Evolutionary conservation across 495 filamentous ascomycete species (phyloP), one percentile per base, ranked within the genome.

Genomic region (Letharia lupina): DNA sequence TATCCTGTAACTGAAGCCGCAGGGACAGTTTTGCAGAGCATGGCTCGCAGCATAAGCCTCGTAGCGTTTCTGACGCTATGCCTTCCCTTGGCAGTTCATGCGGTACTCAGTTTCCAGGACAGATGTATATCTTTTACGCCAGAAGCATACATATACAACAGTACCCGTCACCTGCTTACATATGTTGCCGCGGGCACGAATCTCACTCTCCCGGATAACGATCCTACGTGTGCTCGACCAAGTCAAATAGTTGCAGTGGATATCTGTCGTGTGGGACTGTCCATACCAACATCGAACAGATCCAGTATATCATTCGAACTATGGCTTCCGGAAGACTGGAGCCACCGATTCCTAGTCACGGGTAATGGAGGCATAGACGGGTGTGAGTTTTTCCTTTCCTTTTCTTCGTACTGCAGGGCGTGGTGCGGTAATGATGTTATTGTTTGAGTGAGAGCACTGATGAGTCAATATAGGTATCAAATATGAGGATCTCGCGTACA

Each of bases 291-390:
- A 0, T 85, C 83, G 31, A 71, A 78, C 60, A 75, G 73, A 56
- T 84, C 82, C 33, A 76, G 80, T 40, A 81, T 87, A 50, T 81
- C 76, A 4, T 73, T 86, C 50, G 84, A 87, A 71, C 75, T 81
- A 20, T 88, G 84, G 83, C 74, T 88, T 33, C 86, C 86, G 40
- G 54, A 75, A 9, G 68, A 79, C 16, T 86, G 80, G 68, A 77
- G 74, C 39, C 79, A 80, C 11, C 77, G 82, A 8, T 82, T 85
- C 67, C 57, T 85, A 52, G 76, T 77, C 13, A 86, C 83, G 0
- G 84, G 84, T 4, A 85, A 85, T 67, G 82, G 83, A 8, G 84
- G 83, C 35, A 75, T 83, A 39, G 78, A 77, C 63, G 83, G 84
- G 13, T 85, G 84, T 77, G 77, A 72, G 79, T 67, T 23, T 8